Evolutionary conservation across 352 stramenopile species (phyloP).

Genomic region (Thalassiosira mediterranea): DNA sequence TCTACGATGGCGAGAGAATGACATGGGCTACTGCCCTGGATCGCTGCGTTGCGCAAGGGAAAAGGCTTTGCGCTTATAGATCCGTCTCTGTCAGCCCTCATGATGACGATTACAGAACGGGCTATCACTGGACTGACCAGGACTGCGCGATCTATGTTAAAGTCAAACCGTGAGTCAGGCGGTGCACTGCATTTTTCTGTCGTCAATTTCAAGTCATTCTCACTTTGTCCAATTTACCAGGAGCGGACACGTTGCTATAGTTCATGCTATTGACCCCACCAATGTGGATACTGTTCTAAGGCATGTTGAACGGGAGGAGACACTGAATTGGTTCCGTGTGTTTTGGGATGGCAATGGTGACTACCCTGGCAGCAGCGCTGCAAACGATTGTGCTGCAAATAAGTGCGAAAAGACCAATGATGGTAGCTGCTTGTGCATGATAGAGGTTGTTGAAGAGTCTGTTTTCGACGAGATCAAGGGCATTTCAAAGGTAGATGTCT

Average conservation of each 20-base stretch:
- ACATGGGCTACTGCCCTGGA: constrained; percentile 34
- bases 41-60: constrained; percentile 4
- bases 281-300: constrained; percentile 22
- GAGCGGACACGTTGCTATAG: constrained; percentile 54
- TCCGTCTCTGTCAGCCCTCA: constrained; percentile 5
- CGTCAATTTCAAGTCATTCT: constrained; percentile 2
- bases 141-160: constrained; percentile 61
- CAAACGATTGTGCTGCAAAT: not conserved
- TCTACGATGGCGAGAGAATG: constrained; percentile 54
- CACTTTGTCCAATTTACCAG: too few relatives aligned
- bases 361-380: constrained; percentile 46
- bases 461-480: constrained; percentile 40
- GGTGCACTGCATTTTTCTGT: not conserved
- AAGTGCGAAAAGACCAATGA: not conserved
- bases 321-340: constrained; percentile 58
- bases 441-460: constrained; percentile 33
- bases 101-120: constrained; percentile 29
- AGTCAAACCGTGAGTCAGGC: constrained; percentile 38
- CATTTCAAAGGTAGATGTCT: constrained; percentile 32
- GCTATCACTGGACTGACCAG: constrained; percentile 59
- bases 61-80: constrained; percentile 4
- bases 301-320: constrained; percentile 43
- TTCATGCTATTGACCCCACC: constrained; percentile 38
- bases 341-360: constrained; percentile 50
- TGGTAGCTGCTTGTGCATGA: constrained; percentile 56